Base-by-base conservation (phyloP, 257 asterid genomes). In the Nicotiana tabacum region DNA sequence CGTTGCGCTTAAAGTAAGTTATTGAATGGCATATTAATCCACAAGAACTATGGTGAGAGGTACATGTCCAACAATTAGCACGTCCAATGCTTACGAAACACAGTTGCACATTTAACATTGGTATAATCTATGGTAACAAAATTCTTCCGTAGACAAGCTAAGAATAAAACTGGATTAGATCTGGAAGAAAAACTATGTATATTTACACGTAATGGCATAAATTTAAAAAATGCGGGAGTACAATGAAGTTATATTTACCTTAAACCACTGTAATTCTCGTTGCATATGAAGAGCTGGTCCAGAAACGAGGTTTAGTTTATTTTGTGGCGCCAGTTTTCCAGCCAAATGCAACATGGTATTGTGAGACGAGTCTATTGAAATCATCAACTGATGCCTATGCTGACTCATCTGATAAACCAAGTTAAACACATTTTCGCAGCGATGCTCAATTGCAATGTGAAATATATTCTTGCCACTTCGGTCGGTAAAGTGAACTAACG, bases 311-410 rank as follows among this genome's bases (percentile, higher is more conserved):
- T 70, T 67, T 29, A 84, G 70, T 24, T 55, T 53, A 21, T 56
- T 51, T 4, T 29, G 27, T 51, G 82, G 84, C 2, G 78, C 70
- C 68, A 70, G 46, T 10, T 39, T 29, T 2, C 78, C 87, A n/a
- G 84, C 87, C 77, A 84, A 48, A 61, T 84, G 87, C 33, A 84
- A 70, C 24, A 81, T 21, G 30, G 81, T 84, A 39, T 80, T 80
- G 0, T 11, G 33, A 16, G 21, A 16, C 1, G 7, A 16, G 27
- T 78, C 53, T 4, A 11, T 77, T 2, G 12, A 9, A 11, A 9
- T 51, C n/a, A 16, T 27, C 13, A 24, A 10, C 80, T 29, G 24
- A 68, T 39, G 51, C 2, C 27, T 11, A 72, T 21, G 27, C n/a
- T 55, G 15, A 64, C 69, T 66, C 62, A 64, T 27, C 51, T 29